Conservation (phyloP, 495 filamentous ascomycete genomes). For the Talaromyces liani region DNA sequence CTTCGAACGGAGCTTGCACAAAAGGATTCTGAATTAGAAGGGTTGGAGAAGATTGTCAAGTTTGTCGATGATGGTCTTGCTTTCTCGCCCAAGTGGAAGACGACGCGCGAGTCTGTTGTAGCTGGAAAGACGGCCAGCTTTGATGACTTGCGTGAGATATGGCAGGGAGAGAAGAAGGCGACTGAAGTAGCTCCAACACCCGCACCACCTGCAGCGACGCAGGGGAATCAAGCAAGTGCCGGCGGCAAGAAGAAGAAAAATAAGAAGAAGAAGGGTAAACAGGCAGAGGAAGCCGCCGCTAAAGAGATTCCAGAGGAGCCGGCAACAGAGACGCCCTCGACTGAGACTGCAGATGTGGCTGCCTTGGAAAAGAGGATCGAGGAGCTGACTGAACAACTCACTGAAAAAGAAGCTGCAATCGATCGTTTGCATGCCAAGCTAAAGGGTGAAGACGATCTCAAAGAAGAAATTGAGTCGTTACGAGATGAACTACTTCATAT, state of each 20-base stretch:
- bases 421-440: constrained; percentile 56
- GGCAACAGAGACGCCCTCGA: neutral
- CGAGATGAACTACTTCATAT: constrained; percentile 68
- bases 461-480: constrained; percentile 80
- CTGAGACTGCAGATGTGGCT: constrained; percentile 20
- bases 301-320: constrained; percentile 18
- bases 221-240: constrained; percentile 14
- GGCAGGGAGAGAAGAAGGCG: constrained; percentile 15
- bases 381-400: constrained; percentile 51
- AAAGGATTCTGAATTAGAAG: constrained; percentile 20
- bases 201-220: constrained; percentile 8
- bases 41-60: constrained; percentile 27
- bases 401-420: constrained; percentile 66
- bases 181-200: constrained; percentile 12
- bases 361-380: constrained; percentile 46
- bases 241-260: constrained; percentile 47
- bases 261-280: constrained; percentile 70
- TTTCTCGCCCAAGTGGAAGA: constrained; percentile 28
- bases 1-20: constrained; percentile 34
- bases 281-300: constrained; percentile 30
- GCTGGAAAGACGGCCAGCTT: constrained; percentile 23
- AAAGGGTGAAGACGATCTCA: constrained; percentile 69
- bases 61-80: constrained; percentile 31
- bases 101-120: constrained; percentile 24
- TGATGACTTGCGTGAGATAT: constrained; percentile 27